phyloP scores from a whole-genome alignment of 495 filamentous ascomycete genomes.

The Aspergillus coremiiformis region DNA sequence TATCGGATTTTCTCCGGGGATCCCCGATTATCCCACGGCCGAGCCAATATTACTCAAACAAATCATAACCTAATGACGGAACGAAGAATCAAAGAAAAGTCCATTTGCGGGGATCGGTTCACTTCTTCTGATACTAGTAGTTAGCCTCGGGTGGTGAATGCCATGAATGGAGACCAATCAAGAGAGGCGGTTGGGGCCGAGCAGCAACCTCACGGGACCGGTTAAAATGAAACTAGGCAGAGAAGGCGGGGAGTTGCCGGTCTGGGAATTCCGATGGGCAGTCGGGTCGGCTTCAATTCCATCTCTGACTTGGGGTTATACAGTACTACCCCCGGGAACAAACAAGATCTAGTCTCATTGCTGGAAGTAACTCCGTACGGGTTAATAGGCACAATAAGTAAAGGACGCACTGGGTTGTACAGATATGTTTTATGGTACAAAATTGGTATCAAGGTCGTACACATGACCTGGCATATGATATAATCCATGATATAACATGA shows the following conservation, averaged over 20 bases:
- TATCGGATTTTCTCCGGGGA: conserved; percentile 6
- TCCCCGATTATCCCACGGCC: conserved; percentile 1
- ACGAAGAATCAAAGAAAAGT: background rate
- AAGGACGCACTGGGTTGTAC: background rate
- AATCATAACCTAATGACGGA: background rate
- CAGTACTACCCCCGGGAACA: background rate
- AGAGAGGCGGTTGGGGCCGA: conserved; percentile 9
- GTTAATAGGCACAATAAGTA: background rate
- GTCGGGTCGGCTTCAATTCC: conserved; percentile 5
- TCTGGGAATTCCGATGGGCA: conserved; percentile 3
- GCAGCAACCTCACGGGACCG: conserved; percentile 20
- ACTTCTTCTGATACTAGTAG: no score
- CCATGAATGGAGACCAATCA: conserved; percentile 32
- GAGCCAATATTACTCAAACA: background rate
- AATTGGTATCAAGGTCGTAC: background rate
- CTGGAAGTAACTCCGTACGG: background rate
- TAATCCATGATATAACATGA: background rate
- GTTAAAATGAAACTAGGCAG: conserved; percentile 15
- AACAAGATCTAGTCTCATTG: background rate
- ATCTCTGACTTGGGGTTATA: background rate
- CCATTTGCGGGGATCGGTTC: conserved; percentile 28
- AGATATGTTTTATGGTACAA: background rate
- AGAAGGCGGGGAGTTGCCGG: conserved; percentile 19
- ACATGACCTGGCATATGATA: background rate
- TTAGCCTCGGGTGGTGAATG: conserved; percentile 23